phyloP scores from a whole-genome alignment of 257 asterid species.

The Voacanga thouarsii region DNA sequence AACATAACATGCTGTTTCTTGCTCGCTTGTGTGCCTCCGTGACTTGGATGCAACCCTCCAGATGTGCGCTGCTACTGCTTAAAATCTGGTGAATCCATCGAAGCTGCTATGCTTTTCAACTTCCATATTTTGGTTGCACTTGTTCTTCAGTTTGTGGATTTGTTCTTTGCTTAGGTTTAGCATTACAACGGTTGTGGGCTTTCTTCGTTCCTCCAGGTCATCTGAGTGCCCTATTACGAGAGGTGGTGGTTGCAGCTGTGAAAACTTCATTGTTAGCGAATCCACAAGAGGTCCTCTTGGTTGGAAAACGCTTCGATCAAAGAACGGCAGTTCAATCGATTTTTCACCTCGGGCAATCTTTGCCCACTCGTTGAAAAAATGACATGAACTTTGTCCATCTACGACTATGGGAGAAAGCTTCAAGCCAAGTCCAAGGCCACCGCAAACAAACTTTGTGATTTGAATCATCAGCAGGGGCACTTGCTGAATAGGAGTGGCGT shows the following conservation, averaged over 20 bases:
- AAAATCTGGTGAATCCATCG: slow-evolving; percentile 15
- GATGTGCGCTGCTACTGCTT: slow-evolving; percentile 23
- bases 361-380: slow-evolving; percentile 25
- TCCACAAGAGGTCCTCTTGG: not conserved
- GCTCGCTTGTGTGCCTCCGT: slow-evolving; percentile 14
- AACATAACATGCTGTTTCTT: slow-evolving; percentile 16
- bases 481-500: slow-evolving; percentile 7
- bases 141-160: slow-evolving; percentile 10
- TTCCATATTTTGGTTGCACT: slow-evolving; percentile 13
- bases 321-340: slow-evolving; percentile 5
- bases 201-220: slow-evolving; percentile 20
- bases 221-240: slow-evolving; percentile 14
- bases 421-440: slow-evolving; percentile 23
- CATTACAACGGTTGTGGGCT: slow-evolving; percentile 13
- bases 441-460: slow-evolving; percentile 23
- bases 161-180: slow-evolving; percentile 21
- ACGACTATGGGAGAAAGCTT: slow-evolving; percentile 10
- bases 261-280: not conserved
- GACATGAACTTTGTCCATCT: slow-evolving; percentile 22
- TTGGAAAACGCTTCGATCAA: slow-evolving; percentile 7
- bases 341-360: slow-evolving; percentile 22
- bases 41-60: slow-evolving; percentile 32
- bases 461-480: slow-evolving; percentile 14
- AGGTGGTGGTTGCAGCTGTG: slow-evolving; percentile 12
- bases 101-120: not conserved